Percentiles rank a stretch among this genome's conserved stretches.
Evolutionary conservation across 306 rosid genomes (phyloP).

Genomic region (Malus asiatica): DNA sequence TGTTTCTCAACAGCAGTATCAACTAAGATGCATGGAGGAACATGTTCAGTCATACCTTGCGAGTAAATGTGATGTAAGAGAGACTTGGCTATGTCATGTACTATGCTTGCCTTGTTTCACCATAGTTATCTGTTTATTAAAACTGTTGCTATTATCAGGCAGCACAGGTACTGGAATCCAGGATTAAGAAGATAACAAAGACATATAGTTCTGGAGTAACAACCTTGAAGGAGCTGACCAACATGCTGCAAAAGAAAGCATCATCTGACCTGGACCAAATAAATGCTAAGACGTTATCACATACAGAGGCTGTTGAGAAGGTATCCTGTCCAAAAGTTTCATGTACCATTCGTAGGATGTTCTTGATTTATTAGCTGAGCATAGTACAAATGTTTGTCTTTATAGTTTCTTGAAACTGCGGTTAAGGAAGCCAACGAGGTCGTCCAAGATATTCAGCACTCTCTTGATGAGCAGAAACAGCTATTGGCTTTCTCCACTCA

Average conservation of each 20-base stretch:
- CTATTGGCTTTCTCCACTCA: slow-evolving; percentile 43
- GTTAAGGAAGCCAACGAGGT: slow-evolving; percentile 65
- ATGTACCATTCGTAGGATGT: not conserved
- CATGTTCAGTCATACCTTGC: slow-evolving; percentile 46
- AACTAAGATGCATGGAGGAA: slow-evolving; percentile 71
- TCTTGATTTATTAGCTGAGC: slow-evolving; percentile 1
- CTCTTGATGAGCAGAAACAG: slow-evolving; percentile 71
- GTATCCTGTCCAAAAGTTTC: slow-evolving; percentile 21
- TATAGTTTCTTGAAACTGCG: slow-evolving; percentile 58
- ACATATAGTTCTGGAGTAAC: slow-evolving; percentile 60
- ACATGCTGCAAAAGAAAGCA: slow-evolving; percentile 56
- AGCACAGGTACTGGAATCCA: slow-evolving; percentile 55
- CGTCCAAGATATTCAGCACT: slow-evolving; percentile 45
- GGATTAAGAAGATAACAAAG: slow-evolving; percentile 58
- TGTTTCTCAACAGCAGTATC: slow-evolving; percentile 69
- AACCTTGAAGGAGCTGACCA: slow-evolving; percentile 49
- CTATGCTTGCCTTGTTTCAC: slow-evolving; percentile 1
- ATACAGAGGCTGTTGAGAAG: slow-evolving; percentile 49
- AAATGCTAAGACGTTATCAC: slow-evolving; percentile 44
- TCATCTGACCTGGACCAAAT: slow-evolving; percentile 65
- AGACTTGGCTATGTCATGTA: slow-evolving; percentile 5
- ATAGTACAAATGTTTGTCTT: slow-evolving; percentile 12
- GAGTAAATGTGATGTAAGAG: slow-evolving; percentile 71
- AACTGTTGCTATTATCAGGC: slow-evolving; percentile 38
- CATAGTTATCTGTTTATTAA: slow-evolving; percentile 11